Conservation (phyloP, 106 monocot genomes). For the Acorus calamus region DNA sequence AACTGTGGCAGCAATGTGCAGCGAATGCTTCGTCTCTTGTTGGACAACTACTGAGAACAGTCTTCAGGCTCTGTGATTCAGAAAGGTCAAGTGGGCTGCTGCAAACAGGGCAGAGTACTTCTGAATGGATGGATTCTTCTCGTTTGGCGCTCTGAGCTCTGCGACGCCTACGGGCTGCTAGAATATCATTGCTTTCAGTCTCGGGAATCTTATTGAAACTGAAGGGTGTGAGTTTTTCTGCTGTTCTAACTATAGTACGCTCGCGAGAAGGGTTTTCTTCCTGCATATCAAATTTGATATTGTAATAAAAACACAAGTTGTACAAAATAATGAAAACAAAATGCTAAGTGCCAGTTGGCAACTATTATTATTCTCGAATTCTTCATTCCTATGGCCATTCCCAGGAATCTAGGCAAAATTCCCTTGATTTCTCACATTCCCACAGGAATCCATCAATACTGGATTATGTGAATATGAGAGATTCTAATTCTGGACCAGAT, state of each 20-base stretch:
- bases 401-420: too few species aligned
- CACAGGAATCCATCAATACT: too few species aligned
- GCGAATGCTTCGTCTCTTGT: constrained; percentile 32
- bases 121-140: constrained; percentile 29
- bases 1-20: constrained; percentile 70
- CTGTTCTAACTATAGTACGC: constrained; percentile 87
- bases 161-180: constrained; percentile 67
- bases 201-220: constrained; percentile 57
- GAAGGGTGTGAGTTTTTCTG: constrained; percentile 81
- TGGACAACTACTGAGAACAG: constrained; percentile 2
- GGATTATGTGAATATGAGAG: too few species aligned
- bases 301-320: neutral
- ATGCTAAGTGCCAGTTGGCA: neutral
- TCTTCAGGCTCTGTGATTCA: constrained; percentile 34
- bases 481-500: too few species aligned
- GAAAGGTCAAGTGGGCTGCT: constrained; percentile 56
- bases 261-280: constrained; percentile 94
- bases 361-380: too few species aligned
- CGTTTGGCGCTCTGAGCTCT: constrained; percentile 39
- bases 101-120: constrained; percentile 70
- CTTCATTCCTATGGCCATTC: too few species aligned
- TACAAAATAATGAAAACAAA: neutral
- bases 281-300: constrained; percentile 33
- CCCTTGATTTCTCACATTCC: too few species aligned
- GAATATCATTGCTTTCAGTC: constrained; percentile 43